Percentiles rank a stretch among this genome's conserved stretches.
Conservation (phyloP, 495 filamentous ascomycete genomes). For the Emericellopsis terricola region DNA sequence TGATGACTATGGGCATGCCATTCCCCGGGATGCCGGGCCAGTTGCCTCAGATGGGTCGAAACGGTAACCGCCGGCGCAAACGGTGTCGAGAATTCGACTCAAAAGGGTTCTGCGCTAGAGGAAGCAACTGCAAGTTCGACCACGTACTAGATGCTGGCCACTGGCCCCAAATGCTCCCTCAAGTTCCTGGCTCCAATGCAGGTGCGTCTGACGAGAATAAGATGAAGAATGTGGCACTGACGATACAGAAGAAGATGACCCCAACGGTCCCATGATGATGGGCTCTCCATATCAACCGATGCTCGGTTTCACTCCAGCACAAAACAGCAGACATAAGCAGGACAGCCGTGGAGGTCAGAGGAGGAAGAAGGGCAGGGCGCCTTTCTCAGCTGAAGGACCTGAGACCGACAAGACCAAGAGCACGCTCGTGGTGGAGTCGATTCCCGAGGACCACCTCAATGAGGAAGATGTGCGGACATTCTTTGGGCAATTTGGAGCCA, state of each 20-base stretch:
- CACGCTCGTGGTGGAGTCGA: conserved; percentile 80
- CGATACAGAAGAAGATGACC: conserved; percentile 38
- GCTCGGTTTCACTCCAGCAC: too few species aligned
- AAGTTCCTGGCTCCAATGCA: too few species aligned
- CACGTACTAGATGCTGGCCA: conserved; percentile 47
- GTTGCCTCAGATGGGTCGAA: conserved; percentile 5
- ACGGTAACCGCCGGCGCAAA: conserved; percentile 26
- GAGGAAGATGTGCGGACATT: conserved; percentile 61
- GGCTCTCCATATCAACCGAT: conserved; percentile 11
- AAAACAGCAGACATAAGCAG: too few species aligned
- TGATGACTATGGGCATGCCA: conserved; percentile 44
- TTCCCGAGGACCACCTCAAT: conserved; percentile 70
- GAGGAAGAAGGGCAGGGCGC: conserved; percentile 25
- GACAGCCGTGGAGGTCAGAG: conserved; percentile 21
- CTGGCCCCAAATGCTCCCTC: conserved; percentile 22
- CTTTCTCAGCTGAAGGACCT: conserved; percentile 61
- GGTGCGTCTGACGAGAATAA: conserved; percentile 19
- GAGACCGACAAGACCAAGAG: conserved; percentile 56
- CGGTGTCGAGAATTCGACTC: conserved; percentile 77
- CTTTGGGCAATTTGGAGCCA: conserved; percentile 70
- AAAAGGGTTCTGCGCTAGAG: conserved; percentile 70
- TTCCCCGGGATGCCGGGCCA: conserved; percentile 34
- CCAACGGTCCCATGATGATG: conserved; percentile 49
- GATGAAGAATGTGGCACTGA: conserved; percentile 4
- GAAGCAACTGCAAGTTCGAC: conserved; percentile 62